Evolutionary conservation across 768 basidiomycete genomes (phyloP).

Genomic region (Phylloporus rhodoxanthus): DNA sequence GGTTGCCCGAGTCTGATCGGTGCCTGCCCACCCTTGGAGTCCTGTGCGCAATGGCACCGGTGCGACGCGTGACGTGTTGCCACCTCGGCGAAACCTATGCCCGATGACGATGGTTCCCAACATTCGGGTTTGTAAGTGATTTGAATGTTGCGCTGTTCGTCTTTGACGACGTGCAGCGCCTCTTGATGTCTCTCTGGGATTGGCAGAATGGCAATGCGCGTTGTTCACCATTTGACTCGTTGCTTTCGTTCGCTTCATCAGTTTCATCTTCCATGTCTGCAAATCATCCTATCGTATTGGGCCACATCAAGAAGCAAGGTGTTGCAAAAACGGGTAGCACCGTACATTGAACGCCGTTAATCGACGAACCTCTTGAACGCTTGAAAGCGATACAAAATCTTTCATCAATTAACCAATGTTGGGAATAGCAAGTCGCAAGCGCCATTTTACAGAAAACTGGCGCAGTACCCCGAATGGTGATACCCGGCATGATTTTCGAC

Average conservation of each 20-base stretch:
- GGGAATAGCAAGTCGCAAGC: too few species aligned
- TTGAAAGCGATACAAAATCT: not conserved
- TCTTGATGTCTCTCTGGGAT: too few species aligned
- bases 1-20: not conserved
- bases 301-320: too few species aligned
- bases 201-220: not conserved
- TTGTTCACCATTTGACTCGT: not conserved
- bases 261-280: not conserved
- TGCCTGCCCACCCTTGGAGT: constrained; percentile 7
- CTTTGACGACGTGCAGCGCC: too few species aligned
- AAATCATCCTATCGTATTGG: not conserved
- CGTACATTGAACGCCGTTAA: too few species aligned
- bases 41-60: constrained; percentile 26
- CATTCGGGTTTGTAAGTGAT: constrained; percentile 38
- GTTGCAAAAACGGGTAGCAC: too few species aligned
- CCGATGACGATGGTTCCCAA: constrained; percentile 15
- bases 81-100: constrained; percentile 18
- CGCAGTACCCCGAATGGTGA: not conserved
- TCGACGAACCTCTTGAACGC: not conserved
- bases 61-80: constrained; percentile 4
- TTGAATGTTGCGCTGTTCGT: constrained; percentile 40
- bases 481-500: not conserved
- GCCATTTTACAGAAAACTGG: not conserved
- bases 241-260: not conserved
- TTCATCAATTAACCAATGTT: not conserved